Evolutionary conservation across 2,329 filamentous ascomycete species (phyloP), one percentile per base, ranked within the genome.

Genomic region (Phialemoniopsis sp.): DNA sequence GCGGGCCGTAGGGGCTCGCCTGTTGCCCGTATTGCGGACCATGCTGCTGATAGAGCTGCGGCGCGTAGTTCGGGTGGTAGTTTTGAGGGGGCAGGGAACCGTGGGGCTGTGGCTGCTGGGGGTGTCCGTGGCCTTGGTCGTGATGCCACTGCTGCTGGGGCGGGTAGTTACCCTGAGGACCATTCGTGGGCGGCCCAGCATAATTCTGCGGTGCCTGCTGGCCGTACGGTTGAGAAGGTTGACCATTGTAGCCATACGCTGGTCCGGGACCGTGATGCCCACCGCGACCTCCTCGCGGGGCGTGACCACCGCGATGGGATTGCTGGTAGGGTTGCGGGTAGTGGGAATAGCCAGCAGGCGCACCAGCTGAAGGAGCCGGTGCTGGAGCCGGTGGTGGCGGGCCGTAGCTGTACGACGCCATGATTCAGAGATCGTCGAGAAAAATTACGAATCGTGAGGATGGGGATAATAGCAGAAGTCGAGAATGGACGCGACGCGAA

Each of bases 11-110:
- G 46, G 67, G 62, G 49, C 56, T 62, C 34, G 59, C 59, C 29
- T 60, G 61, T 41, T 59, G 58, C 34, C 56, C 52, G 43, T 70
- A 72, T n/a, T 54, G 52, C 7, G 51, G 52, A 10, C 6, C 6
- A 32, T 58, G 59, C 14, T 58, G 57, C 26, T 64, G 54, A 42
- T 79, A 81, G 8, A 66, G 57, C 49, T 80, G 78, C 31, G 72
- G 70, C 30, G 75, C 68, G 52, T 78, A 81, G 56, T 75, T 78
- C 28, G 74, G 74, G 47, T 79, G 76, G 50, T 80, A 80, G 50
- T 74, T 76, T 44, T 70, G 64, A 26, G 72, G 59, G 36, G 74
- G 67, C 28, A 80, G 59, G 31, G 67, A 65, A 32, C 63, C 59
- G 50, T 76, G 73, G 28, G 69, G 62, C n/a, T 59, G 56, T 45